Evolutionary conservation across 2,329 filamentous ascomycete genomes (phyloP).

Genomic region (Pestalotiopsis sp.): DNA sequence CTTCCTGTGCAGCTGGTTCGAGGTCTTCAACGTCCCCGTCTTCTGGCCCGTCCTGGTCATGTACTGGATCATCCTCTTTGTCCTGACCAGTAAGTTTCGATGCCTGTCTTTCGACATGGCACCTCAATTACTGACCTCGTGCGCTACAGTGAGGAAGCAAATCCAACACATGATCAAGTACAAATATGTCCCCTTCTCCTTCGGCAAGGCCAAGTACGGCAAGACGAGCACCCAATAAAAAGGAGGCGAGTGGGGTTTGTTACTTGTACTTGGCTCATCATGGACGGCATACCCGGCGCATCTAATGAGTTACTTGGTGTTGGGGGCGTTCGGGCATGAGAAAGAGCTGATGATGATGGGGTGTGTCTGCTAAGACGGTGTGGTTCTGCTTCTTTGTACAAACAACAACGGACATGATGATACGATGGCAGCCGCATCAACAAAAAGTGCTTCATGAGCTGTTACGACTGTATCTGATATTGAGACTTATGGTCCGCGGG

Average conservation of each 20-base stretch:
- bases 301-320: background rate
- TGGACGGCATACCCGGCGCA: background rate
- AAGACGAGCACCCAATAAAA: conserved; percentile 57
- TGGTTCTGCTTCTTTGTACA: conserved; percentile 12
- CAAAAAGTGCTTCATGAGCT: background rate
- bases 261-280: background rate
- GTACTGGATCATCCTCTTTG: conserved; percentile 97
- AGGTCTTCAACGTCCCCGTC: conserved; percentile 93
- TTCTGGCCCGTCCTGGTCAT: conserved; percentile 99
- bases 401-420: background rate
- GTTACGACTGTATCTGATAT: background rate
- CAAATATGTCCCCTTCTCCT: conserved; percentile 91
- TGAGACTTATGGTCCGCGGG: background rate
- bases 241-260: background rate
- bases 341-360: background rate
- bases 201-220: conserved; percentile 83
- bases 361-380: background rate
- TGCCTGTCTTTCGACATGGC: background rate
- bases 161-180: conserved; percentile 99
- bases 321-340: background rate
- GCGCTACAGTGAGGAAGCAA: conserved; percentile 83
- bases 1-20: conserved; percentile 90
- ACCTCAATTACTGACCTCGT: background rate
- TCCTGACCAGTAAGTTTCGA: conserved; percentile 80
- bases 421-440: background rate